Evolutionary conservation across 2,329 filamentous ascomycete species (phyloP), one percentile per base, ranked within the genome.

Genomic region (Trichoderma brevicompactum): DNA sequence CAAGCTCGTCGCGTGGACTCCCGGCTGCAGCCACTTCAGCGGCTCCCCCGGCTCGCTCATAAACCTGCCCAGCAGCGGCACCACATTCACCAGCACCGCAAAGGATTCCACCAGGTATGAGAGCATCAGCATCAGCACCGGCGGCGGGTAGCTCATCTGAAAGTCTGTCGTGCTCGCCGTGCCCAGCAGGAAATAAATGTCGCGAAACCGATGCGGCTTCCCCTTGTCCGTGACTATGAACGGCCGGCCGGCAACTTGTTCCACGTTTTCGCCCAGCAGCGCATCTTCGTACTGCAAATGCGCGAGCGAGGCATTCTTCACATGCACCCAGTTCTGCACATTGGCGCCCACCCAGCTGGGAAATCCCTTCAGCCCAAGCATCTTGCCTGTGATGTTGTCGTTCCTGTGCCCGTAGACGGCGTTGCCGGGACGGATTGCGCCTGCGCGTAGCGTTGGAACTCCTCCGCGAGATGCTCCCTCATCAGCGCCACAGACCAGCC

Each of bases 281-380:
- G 81, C 81, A 17, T 79, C 78, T 72, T 86, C 84, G 72, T 83
- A 83, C 28, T 80, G 75, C 4, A 86, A 75, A 68, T 87, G 84
- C 5, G 80, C 83, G 17, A 85, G 74, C 9, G 83, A 82, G 66
- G 84, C 81, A 72, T 87, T 86, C 62, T 80, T 79, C 5, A 77
- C 78, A 67, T 81, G 77, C 53, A 83, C 80, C 69, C 81, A 83
- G 72, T 80, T 82, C 70, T 85, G 82, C 32, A 83, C 74, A 34
- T 81, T 74, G 15, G 79, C 76, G 5, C 72, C 70, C 32, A 79
- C 76, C 78, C 82, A 85, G 50, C 78, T 81, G 2, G 78, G 77
- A 46, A 75, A 71, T 10, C 72, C 74, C 32, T 78, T 74, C 15
- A 71, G 66, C n/a, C 71, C 74, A 13, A 85, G 70, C 59, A 80